These are phyloP conservation scores for Drechslerella dactyloides DNA, from an alignment of 2,329 filamentous ascomycete species.

Conservation along the genomic window DNA sequence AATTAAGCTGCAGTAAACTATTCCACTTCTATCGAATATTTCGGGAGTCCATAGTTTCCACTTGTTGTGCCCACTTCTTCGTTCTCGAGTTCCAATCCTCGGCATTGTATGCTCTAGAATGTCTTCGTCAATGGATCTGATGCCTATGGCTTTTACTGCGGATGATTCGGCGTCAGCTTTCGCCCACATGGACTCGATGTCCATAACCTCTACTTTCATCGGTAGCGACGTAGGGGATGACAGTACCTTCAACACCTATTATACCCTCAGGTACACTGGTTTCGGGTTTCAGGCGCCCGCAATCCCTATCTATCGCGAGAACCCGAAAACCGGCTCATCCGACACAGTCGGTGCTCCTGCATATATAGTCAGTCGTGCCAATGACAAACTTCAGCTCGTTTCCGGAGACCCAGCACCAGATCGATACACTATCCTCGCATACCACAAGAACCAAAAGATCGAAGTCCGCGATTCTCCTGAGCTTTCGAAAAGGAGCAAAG, in stretches of 20 bases:
- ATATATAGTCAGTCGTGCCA: conserved; percentile 18
- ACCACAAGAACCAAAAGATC: conserved; percentile 37
- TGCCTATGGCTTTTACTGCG: no score
- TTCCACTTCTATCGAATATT: no score
- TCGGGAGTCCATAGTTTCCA: no score
- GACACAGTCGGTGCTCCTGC: neutral
- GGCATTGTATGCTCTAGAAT: no score
- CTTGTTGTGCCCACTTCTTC: no score
- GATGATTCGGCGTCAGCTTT: no score
- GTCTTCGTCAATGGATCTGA: no score
- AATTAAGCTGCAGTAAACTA: no score
- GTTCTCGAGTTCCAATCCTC: no score
- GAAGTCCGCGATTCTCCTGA: conserved; percentile 20
- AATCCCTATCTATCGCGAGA: neutral
- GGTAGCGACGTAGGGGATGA: neutral
- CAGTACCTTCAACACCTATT: neutral
- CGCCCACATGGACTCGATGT: neutral
- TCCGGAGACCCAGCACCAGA: conserved; percentile 1
- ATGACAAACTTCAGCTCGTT: conserved; percentile 31
- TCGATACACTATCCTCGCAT: conserved; percentile 20
- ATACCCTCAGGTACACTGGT: neutral
- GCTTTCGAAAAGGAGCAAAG: conserved; percentile 3
- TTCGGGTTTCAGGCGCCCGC: neutral
- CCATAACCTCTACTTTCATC: neutral
- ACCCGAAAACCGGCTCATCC: neutral